phyloP scores from a whole-genome alignment of 345 rosid species.

The Balakata baccata region DNA sequence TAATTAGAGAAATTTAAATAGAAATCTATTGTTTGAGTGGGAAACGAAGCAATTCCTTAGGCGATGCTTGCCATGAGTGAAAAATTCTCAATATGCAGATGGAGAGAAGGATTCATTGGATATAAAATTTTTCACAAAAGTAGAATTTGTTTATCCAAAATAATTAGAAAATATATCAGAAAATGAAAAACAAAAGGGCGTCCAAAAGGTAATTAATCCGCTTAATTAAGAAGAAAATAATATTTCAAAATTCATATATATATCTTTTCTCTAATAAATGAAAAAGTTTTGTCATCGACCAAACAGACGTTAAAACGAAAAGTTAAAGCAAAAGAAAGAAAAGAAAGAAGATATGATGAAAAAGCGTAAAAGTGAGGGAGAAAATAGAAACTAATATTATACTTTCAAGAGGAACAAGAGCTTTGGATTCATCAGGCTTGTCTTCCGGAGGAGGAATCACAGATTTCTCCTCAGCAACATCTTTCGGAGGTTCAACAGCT shows the following conservation, averaged over 20 bases:
- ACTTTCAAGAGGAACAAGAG: conserved; percentile 39
- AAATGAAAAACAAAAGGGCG: not conserved
- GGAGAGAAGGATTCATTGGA: too few relatives aligned
- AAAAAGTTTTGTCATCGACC: too few relatives aligned
- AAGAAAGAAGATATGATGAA: not conserved
- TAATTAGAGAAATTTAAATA: too few relatives aligned
- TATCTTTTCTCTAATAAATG: too few relatives aligned
- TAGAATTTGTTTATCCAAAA: too few relatives aligned
- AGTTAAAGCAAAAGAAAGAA: not conserved
- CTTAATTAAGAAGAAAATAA: not conserved
- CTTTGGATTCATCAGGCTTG: conserved; percentile 34
- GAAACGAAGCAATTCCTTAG: too few relatives aligned
- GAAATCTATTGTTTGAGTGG: too few relatives aligned
- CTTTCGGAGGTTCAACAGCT: conserved; percentile 30
- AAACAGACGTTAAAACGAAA: not conserved
- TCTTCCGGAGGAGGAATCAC: conserved; percentile 34
- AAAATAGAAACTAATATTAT: not conserved
- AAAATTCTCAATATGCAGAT: too few relatives aligned
- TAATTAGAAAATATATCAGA: not conserved
- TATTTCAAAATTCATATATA: not conserved
- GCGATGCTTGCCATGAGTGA: too few relatives aligned
- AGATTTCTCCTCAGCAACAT: conserved; percentile 44
- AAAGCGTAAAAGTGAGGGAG: not conserved
- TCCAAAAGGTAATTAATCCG: not conserved
- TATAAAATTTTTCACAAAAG: too few relatives aligned